Evolutionary conservation across 2,329 filamentous ascomycete species (phyloP), one percentile per base, ranked within the genome.

Genomic region (Arthrobotrys pseudoclavata): DNA sequence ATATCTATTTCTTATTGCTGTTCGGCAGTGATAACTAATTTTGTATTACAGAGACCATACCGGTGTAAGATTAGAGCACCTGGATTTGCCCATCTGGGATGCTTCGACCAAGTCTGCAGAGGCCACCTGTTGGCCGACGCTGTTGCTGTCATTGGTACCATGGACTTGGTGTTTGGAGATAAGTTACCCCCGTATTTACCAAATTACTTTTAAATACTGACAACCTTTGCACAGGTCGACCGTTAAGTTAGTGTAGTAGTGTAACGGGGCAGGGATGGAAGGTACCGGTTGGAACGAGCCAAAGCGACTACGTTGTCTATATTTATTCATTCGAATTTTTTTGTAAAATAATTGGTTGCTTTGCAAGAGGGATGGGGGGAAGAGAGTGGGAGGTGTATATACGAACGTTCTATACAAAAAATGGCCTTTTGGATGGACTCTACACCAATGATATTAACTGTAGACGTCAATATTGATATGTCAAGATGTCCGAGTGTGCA

Each of bases 61-160:
- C 89, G 96, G 83, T 97, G 96, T 86, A 96, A 97, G 87, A 97
- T 99, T 82, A 91, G 96, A 82, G 95, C 96, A 42, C 96, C 96
- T 74, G 96, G 96, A 79, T 99, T 99, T 83, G 96, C 96, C 80
- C 96, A 99, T 86, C 86, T 99, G 85, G 89, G 89, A 82, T 95
- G 93, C 80, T 97, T 99, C 84, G 96, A 99, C 84, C 95, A 98
- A 83, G 88, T 99, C 69, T 91, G 91, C 80, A 91, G 92, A 85
- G 96, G 96, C 34, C 96, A 99, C 86, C 86, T 99, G 85, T 86
- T 99, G 82, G 96, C 96, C 78, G 96, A 99, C 85, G 96, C 95
- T 26, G 96, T 99, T 61, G 96, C 96, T 45, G 64, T 82, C 84
- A 85, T 85, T 82, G 92, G 90, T 84, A 92, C 92, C 64, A 94